Conservation (phyloP, 305 asterid species). For the Rubia tinctorum region DNA sequence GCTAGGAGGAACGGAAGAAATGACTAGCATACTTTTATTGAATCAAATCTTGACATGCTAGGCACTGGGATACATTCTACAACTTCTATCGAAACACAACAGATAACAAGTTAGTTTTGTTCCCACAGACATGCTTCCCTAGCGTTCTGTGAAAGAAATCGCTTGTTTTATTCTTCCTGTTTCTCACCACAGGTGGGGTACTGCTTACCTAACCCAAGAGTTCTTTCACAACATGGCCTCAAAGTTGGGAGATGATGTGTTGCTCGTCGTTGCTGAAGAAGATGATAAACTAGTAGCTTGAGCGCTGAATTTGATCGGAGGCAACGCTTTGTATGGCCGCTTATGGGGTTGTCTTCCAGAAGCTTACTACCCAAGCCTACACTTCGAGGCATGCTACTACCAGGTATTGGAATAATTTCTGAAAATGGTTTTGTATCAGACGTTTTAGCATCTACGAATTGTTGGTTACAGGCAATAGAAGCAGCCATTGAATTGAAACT, state of each 20-base stretch:
- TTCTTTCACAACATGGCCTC: conserved; percentile 94
- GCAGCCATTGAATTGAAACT: conserved; percentile 94
- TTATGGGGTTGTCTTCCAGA: conserved; percentile 97
- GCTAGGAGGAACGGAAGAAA: background rate
- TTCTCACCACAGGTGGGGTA: conserved; percentile 82
- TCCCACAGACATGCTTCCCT: conserved; percentile 23
- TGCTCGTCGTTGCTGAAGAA: conserved; percentile 86
- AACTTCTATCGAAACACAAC: conserved; percentile 91
- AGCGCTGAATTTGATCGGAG: conserved; percentile 94
- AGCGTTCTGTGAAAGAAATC: background rate
- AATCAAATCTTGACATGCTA: conserved; percentile 51
- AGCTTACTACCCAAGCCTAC: conserved; percentile 81
- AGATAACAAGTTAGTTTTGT: conserved; percentile 66
- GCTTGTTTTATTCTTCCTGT: conserved; percentile 11
- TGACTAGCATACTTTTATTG: background rate
- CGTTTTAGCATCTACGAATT: background rate
- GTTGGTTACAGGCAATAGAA: conserved; percentile 74
- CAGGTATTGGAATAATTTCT: conserved; percentile 50
- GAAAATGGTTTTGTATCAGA: background rate
- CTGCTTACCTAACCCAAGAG: conserved; percentile 86
- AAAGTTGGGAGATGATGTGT: conserved; percentile 80
- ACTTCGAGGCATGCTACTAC: conserved; percentile 98
- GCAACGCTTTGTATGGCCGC: conserved; percentile 86
- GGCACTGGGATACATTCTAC: conserved; percentile 94
- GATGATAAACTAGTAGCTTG: conserved; percentile 81